Percentiles rank a stretch among this genome's conserved stretches.
Conservation (phyloP, 163 green algal genomes). For the Scenedesmus sp. region DNA sequence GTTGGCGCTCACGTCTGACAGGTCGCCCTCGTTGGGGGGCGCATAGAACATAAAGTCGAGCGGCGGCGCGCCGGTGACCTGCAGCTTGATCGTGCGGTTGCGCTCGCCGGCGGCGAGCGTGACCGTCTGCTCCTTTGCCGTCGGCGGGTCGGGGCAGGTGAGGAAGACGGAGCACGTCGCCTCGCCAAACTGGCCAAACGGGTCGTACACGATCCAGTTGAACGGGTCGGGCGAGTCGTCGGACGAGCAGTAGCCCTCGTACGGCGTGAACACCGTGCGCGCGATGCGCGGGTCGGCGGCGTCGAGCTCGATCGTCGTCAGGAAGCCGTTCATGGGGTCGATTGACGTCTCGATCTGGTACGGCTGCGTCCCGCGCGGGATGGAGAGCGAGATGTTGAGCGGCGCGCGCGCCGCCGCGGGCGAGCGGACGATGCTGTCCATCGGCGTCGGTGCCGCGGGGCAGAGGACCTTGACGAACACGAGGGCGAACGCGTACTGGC, state of each 20-base stretch:
- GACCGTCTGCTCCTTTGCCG: conserved; percentile 12
- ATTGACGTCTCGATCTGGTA: conserved; percentile 10
- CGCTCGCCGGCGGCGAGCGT: neutral
- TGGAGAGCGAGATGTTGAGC: conserved; percentile 10
- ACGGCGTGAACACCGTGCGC: neutral
- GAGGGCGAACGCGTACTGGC: conserved; percentile 10
- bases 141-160: conserved; percentile 9
- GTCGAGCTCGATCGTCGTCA: neutral
- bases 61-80: conserved; percentile 20
- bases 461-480: conserved; percentile 33
- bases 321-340: conserved; percentile 22
- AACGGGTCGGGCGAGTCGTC: conserved; percentile 19
- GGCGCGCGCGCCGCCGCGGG: neutral
- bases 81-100: neutral
- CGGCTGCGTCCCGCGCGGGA: neutral
- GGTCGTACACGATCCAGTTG: conserved; percentile 29
- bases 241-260: neutral
- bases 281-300: neutral
- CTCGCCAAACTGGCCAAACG: conserved; percentile 39
- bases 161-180: neutral
- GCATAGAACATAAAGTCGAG: conserved; percentile 35
- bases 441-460: neutral
- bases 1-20: neutral
- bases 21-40: conserved; percentile 3
- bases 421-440: neutral